phyloP scores from a whole-genome alignment of 2,329 filamentous ascomycete species.

The Trichothecium sympodiale region DNA sequence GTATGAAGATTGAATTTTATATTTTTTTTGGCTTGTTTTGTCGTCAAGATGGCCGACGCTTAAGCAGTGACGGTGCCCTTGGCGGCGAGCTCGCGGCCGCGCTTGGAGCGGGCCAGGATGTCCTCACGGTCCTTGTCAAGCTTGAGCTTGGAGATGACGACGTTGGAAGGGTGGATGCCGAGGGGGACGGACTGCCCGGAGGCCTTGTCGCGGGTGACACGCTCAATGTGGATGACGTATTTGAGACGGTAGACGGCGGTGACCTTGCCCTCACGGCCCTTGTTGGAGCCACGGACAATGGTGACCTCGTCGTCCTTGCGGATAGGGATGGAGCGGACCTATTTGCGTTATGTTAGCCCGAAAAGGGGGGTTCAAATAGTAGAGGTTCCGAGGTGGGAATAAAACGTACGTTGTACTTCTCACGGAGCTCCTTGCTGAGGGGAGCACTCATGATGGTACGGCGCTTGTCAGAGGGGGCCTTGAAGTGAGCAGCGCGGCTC shows the following conservation, averaged over 20 bases:
- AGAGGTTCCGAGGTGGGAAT: no score
- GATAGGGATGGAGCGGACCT: conserved; percentile 93
- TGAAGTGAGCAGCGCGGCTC: conserved; percentile 98
- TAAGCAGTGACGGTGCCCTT: conserved; percentile 59
- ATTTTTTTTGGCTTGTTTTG: conserved; percentile 8
- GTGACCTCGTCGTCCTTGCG: conserved; percentile 95
- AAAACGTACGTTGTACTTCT: conserved; percentile 89
- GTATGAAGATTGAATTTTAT: conserved; percentile 10
- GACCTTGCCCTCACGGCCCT: conserved; percentile 98
- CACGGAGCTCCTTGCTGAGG: conserved; percentile 91
- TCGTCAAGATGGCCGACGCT: conserved; percentile 10
- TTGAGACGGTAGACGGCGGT: conserved; percentile 97
- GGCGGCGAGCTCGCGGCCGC: conserved; percentile 63
- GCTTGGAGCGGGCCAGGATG: conserved; percentile 77
- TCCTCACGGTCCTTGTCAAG: conserved; percentile 88
- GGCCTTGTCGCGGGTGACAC: conserved; percentile 92
- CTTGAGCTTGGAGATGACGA: conserved; percentile 98
- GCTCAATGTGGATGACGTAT: conserved; percentile 95
- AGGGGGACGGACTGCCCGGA: conserved; percentile 93
- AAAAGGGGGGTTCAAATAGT: no score
- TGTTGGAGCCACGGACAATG: conserved; percentile 87
- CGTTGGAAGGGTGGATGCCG: conserved; percentile 91
- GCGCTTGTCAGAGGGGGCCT: conserved; percentile 85
- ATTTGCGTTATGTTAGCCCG: conserved; percentile 7
- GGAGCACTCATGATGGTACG: conserved; percentile 95